These are phyloP conservation scores for Aspergillus sp. DNA, from an alignment of 2,329 filamentous ascomycete species.

Conservation along the genomic window DNA sequence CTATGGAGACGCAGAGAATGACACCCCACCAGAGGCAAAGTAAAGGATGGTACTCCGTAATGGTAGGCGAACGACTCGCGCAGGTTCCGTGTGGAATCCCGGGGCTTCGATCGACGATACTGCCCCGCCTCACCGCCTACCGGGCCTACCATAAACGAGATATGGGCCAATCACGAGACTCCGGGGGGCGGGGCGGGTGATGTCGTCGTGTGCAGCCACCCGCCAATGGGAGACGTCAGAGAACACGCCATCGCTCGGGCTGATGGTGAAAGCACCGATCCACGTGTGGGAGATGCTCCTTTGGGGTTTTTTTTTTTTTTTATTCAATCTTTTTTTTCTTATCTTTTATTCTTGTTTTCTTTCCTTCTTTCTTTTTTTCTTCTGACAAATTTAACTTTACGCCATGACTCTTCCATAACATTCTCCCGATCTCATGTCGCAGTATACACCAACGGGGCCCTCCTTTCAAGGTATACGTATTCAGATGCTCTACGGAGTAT, in stretches of 20 bases:
- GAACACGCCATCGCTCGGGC: constrained; percentile 34
- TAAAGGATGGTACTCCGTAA: too few species aligned
- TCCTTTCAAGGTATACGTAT: too few species aligned
- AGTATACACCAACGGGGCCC: too few species aligned
- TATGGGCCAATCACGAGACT: constrained; percentile 8
- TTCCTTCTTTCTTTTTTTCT: neutral
- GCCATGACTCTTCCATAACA: too few species aligned
- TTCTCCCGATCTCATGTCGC: too few species aligned
- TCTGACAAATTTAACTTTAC: neutral
- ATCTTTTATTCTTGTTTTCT: neutral
- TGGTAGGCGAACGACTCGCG: neutral
- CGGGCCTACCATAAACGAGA: neutral
- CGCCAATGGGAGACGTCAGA: constrained; percentile 24
- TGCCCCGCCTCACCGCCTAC: constrained; percentile 1
- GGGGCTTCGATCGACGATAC: neutral
- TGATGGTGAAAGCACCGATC: constrained; percentile 30
- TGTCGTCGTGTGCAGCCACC: neutral
- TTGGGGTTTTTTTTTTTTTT: constrained; percentile 1
- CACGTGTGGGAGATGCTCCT: constrained; percentile 13
- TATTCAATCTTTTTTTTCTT: neutral
- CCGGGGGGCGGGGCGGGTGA: neutral
- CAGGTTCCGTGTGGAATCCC: too few species aligned
- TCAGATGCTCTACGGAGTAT: too few species aligned
- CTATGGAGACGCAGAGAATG: neutral
- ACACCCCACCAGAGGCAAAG: neutral